Evolutionary conservation across 768 basidiomycete species (phyloP).

Genomic region (Russula lepida): DNA sequence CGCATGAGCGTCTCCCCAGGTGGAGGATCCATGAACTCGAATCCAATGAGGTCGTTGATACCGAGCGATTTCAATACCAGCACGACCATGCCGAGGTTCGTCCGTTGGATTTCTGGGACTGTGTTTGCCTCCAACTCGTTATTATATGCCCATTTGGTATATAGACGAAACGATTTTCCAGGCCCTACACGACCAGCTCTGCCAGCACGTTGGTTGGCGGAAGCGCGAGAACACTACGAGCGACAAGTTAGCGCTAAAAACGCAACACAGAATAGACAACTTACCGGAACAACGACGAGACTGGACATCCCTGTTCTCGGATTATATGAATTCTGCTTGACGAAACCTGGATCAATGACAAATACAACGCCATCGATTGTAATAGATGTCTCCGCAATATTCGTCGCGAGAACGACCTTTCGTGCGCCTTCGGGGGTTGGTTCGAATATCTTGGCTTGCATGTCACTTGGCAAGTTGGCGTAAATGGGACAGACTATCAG

Average conservation of each 20-base stretch:
- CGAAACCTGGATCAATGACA: constrained; percentile 98
- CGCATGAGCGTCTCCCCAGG: constrained; percentile 97
- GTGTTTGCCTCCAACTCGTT: constrained; percentile 97
- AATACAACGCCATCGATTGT: constrained; percentile 99
- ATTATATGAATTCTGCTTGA: constrained; percentile 99
- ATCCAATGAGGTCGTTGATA: constrained; percentile 96
- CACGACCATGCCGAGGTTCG: constrained; percentile 93
- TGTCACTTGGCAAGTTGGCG: constrained; percentile 96
- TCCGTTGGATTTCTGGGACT: constrained; percentile 97
- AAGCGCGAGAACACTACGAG: constrained; percentile 84
- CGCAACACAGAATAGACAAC: constrained; percentile 26
- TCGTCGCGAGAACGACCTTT: constrained; percentile 97
- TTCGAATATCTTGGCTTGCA: constrained; percentile 99
- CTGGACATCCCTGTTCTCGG: constrained; percentile 98
- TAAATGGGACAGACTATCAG: constrained; percentile 97
- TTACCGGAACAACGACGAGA: constrained; percentile 86
- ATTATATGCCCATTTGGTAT: constrained; percentile 95
- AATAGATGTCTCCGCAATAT: constrained; percentile 99
- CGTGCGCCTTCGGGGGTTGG: constrained; percentile 94
- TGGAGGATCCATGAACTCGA: constrained; percentile 98
- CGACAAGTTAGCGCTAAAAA: not conserved
- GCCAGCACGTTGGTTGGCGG: constrained; percentile 94
- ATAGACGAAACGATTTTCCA: constrained; percentile 96
- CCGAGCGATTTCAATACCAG: constrained; percentile 92
- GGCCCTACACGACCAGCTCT: constrained; percentile 97